Base-by-base conservation (phyloP, 2,329 filamentous ascomycete species). In the Fusarium oxysporum region DNA sequence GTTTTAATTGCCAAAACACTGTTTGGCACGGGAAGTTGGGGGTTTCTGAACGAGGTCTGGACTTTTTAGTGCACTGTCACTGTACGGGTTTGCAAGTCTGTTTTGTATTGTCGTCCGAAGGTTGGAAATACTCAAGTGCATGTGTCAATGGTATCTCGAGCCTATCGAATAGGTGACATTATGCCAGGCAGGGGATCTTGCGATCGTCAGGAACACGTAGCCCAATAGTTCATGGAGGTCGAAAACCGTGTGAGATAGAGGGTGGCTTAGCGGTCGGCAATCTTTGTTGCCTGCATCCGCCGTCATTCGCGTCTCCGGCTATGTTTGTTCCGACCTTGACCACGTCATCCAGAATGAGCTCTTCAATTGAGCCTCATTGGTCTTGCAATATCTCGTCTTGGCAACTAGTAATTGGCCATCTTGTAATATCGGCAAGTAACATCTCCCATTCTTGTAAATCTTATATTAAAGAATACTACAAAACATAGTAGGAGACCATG, bases 181-280 rank as follows among this genome's bases (percentile, higher is more conserved):
- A 2, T 28, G 13, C 4, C 13, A 21, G 4, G 33, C 23, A 28
- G 6, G 5, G 2, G 48, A 38, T 28, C 23, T 17, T 12, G 13
- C 33, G 50, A 53, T 53, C 19, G 5, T 28, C 33, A 38, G 19
- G 50, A 53, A 53, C 19, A 23, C 33, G n/a, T n/a, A 0, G 33
- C 10, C 13, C 19, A n/a, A 17, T 10, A n/a, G 50, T 1, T n/a
- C 4, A 12, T n/a, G 1, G 3, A 9, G 33, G 33, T 38, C 2
- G 13, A 53, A 4, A 28, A 12, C 4, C 0, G 0, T 25, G 48
- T 16, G 1, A 16, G 12, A 28, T n/a, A 2, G 0, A 6, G 23
- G 5, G 50, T 53, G 50, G 23, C 33, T 53, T 9, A 38, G 50
- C 5, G 19, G 2, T 38, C 19, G 33, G 19, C 10, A 53, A 17